These are phyloP conservation scores for Brassica incana DNA, from an alignment of 345 rosid genomes.

Conservation along the genomic window DNA sequence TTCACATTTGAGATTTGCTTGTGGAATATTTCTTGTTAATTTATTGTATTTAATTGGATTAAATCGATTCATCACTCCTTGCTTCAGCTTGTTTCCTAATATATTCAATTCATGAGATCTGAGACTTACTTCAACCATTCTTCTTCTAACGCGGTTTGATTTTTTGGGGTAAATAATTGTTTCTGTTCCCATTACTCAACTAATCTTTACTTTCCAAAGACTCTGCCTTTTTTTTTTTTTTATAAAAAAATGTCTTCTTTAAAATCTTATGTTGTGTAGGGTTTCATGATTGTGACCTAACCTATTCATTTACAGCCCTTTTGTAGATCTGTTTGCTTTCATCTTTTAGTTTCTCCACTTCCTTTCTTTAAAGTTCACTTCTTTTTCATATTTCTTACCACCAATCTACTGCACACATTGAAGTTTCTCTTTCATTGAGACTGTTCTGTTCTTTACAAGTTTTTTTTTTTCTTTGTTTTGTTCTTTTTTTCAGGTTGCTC, in stretches of 20 bases:
- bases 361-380: background rate
- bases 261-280: background rate
- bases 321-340: background rate
- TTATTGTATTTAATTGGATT: background rate
- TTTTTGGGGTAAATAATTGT: background rate
- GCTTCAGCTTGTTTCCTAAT: background rate
- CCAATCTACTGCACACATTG: background rate
- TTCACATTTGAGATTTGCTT: constrained; percentile 22
- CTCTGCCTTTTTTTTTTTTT: background rate
- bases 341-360: background rate
- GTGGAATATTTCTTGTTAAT: background rate
- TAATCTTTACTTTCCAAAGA: background rate
- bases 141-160: background rate
- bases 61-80: background rate
- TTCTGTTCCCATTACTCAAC: background rate
- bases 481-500: background rate
- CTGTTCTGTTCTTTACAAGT: background rate
- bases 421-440: background rate
- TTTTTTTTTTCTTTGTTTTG: background rate
- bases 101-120: constrained; percentile 26
- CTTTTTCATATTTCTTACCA: background rate
- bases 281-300: background rate
- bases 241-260: background rate
- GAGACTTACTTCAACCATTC: background rate
- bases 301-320: background rate